Percentiles rank a stretch among this genome's conserved stretches.
Conservation (phyloP, 768 basidiomycete species). For the Boletus reticulatus region DNA sequence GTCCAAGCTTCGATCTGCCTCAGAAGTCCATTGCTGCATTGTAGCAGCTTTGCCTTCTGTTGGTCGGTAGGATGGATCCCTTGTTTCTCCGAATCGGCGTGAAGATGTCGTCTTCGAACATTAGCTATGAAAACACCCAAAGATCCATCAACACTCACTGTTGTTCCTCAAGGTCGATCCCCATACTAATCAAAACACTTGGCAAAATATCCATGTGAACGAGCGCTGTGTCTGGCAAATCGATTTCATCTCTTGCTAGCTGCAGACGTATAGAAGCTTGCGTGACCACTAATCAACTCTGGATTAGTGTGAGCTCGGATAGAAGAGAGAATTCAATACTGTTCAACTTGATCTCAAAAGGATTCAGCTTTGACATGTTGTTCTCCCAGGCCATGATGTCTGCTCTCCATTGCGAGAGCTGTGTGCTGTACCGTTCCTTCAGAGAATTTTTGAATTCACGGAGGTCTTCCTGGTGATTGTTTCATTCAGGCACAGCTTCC, state of each 20-base stretch:
- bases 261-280: neutral
- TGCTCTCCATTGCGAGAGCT: neutral
- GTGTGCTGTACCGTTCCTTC: neutral
- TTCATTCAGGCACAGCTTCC: conserved; percentile 5
- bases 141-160: neutral
- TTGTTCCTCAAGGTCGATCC: neutral
- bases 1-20: neutral
- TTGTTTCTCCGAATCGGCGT: neutral
- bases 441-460: neutral
- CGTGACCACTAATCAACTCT: neutral
- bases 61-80: conserved; percentile 24
- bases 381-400: conserved; percentile 4
- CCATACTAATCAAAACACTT: neutral
- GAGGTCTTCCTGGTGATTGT: conserved; percentile 4
- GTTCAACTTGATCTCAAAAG: conserved; percentile 2
- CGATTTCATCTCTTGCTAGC: neutral
- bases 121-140: too few relatives aligned
- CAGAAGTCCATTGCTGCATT: neutral
- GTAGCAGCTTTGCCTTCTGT: conserved; percentile 10
- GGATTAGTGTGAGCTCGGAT: neutral
- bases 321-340: neutral
- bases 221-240: neutral
- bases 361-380: conserved; percentile 6
- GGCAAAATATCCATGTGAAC: neutral
- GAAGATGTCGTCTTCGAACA: neutral